Conservation (phyloP, 305 asterid species). For the Fraxinus sp. region DNA sequence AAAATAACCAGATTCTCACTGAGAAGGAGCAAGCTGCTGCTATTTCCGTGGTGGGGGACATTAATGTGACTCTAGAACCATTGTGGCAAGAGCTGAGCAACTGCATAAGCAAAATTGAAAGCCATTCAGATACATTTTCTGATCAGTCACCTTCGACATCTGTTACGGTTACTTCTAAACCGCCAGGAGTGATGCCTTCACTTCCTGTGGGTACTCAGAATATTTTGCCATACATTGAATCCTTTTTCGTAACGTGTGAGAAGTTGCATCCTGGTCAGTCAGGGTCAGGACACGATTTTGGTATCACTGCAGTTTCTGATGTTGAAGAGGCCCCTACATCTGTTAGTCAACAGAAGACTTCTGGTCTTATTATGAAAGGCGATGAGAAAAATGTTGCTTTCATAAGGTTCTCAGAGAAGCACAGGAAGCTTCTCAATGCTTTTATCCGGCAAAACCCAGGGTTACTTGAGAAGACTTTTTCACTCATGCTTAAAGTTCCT, state of each 20-base stretch:
- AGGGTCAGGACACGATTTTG: slow-evolving; percentile 51
- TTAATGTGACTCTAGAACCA: slow-evolving; percentile 82
- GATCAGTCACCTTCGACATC: slow-evolving; percentile 49
- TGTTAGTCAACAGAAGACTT: slow-evolving; percentile 54
- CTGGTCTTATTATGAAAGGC: slow-evolving; percentile 50
- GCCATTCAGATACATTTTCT: slow-evolving; percentile 67
- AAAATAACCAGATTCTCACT: slow-evolving; percentile 28
- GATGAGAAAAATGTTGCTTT: slow-evolving; percentile 82
- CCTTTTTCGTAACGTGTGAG: slow-evolving; percentile 92
- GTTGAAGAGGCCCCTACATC: slow-evolving; percentile 66
- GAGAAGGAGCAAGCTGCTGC: slow-evolving; percentile 52
- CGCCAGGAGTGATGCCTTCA: slow-evolving; percentile 64
- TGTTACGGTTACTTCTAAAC: slow-evolving; percentile 38
- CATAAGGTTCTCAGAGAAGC: slow-evolving; percentile 85
- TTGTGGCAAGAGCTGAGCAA: slow-evolving; percentile 90
- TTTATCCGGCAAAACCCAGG: slow-evolving; percentile 95
- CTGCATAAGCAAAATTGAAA: slow-evolving; percentile 88
- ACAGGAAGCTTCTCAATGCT: slow-evolving; percentile 85
- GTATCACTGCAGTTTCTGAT: slow-evolving; percentile 55
- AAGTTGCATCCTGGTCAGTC: slow-evolving; percentile 81
- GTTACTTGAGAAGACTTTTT: slow-evolving; percentile 87
- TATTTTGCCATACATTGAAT: slow-evolving; percentile 88
- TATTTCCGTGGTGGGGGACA: slow-evolving; percentile 63
- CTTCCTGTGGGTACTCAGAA: slow-evolving; percentile 96
- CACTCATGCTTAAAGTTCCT: slow-evolving; percentile 95